Percentiles rank a stretch among this genome's conserved stretches.
These are phyloP conservation scores for Penicillium paradoxum DNA, from an alignment of 495 filamentous ascomycete genomes.

Conservation along the genomic window DNA sequence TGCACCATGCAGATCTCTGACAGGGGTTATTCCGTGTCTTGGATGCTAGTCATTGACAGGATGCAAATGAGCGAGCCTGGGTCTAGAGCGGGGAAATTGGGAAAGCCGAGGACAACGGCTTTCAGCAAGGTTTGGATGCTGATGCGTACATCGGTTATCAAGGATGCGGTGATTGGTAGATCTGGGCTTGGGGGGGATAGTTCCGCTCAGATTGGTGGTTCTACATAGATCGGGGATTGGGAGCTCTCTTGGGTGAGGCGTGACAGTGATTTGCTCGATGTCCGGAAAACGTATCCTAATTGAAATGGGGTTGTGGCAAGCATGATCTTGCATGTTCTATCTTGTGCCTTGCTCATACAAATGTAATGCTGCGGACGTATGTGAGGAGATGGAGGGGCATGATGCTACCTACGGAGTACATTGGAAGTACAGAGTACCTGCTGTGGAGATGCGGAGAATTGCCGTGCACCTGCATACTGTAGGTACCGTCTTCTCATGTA, in stretches of 20 bases:
- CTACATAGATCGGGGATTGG: neutral
- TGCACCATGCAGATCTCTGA: constrained; percentile 22
- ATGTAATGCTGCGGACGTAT: too few relatives aligned
- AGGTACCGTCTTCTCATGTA: neutral
- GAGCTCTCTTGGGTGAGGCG: neutral
- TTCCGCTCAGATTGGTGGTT: neutral
- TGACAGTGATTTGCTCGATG: too few relatives aligned
- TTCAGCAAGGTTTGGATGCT: constrained; percentile 4
- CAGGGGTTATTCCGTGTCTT: constrained; percentile 19
- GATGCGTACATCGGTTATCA: neutral
- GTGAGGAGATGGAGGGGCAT: neutral
- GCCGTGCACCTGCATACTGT: constrained; percentile 4
- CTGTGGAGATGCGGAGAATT: constrained; percentile 27
- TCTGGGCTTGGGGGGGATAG: neutral
- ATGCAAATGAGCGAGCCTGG: neutral
- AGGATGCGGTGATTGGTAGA: constrained; percentile 1
- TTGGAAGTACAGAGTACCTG: neutral
- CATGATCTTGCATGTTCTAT: too few relatives aligned
- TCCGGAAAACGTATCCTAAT: too few relatives aligned
- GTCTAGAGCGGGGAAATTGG: neutral
- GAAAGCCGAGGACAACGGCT: neutral
- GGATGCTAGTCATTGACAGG: constrained; percentile 1
- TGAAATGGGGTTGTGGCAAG: too few relatives aligned
- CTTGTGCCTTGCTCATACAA: neutral
- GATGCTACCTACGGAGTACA: neutral